Evolutionary conservation across 2,329 filamentous ascomycete genomes (phyloP).

Genomic region (Chaetomiaceae sp.): DNA sequence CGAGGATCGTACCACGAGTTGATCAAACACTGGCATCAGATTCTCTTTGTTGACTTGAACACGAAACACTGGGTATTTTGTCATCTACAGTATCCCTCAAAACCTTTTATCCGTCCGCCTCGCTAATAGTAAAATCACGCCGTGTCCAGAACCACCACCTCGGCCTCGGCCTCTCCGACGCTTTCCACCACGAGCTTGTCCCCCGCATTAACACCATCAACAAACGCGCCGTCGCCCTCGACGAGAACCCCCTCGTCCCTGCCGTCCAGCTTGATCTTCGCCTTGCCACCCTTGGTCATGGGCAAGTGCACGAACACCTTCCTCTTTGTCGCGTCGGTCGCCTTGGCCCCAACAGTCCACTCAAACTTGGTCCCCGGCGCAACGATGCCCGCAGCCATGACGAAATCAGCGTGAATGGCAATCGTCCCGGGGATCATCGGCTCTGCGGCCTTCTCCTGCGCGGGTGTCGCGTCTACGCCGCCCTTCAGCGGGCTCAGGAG

Average conservation of each 20-base stretch:
- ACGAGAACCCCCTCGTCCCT: conserved; percentile 60
- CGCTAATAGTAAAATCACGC: conserved; percentile 38
- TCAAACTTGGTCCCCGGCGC: conserved; percentile 59
- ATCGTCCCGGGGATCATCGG: conserved; percentile 63
- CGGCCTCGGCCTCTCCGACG: conserved; percentile 62
- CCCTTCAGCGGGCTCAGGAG: conserved; percentile 72
- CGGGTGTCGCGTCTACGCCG: conserved; percentile 55
- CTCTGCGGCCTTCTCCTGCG: conserved; percentile 60
- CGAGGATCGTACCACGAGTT: no score
- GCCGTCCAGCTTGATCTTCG: conserved; percentile 64
- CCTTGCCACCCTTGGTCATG: conserved; percentile 70
- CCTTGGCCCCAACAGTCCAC: conserved; percentile 64
- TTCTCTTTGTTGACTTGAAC: background rate
- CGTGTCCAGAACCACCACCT: conserved; percentile 64
- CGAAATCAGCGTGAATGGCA: conserved; percentile 77
- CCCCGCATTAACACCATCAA: conserved; percentile 59
- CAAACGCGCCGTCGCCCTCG: conserved; percentile 79
- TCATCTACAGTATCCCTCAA: background rate
- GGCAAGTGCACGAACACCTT: conserved; percentile 79
- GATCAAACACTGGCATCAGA: no score
- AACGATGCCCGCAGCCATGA: conserved; percentile 75
- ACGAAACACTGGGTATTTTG: background rate
- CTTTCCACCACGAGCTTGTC: conserved; percentile 63
- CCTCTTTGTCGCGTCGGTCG: conserved; percentile 48
- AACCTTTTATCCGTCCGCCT: background rate